A percentile compares a stretch with the other conserved stretches of the same genome.
Evolutionary conservation across 495 filamentous ascomycete species (phyloP).

Genomic region (Lasiosphaeris hirsuta): DNA sequence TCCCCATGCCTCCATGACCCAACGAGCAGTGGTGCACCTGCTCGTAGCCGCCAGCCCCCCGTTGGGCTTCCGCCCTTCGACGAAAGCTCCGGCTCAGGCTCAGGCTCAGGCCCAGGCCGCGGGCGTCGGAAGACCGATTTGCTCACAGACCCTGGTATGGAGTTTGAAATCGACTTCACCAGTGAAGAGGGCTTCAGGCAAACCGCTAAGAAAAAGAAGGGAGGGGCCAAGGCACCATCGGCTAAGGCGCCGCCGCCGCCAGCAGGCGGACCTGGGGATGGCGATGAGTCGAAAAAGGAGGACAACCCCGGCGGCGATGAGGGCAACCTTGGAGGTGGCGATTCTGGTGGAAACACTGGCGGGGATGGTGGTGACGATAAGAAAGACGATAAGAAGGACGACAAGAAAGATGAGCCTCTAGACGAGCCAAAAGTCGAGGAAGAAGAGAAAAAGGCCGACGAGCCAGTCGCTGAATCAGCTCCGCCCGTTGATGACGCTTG

Average conservation of each 20-base stretch:
- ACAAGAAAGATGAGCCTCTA: constrained; percentile 29
- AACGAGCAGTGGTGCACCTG: constrained; percentile 20
- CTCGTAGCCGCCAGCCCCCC: constrained; percentile 6
- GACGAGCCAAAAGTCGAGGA: constrained; percentile 20
- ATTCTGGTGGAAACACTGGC: constrained; percentile 20
- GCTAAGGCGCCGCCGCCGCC: constrained; percentile 5
- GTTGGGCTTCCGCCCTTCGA: background rate
- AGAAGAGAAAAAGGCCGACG: constrained; percentile 19
- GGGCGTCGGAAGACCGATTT: constrained; percentile 15
- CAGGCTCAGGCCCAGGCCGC: constrained; percentile 3
- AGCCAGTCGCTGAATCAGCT: constrained; percentile 10
- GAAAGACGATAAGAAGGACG: constrained; percentile 27
- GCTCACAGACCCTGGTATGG: constrained; percentile 29
- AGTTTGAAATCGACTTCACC: constrained; percentile 40
- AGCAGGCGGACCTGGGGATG: constrained; percentile 27
- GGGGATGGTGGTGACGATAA: constrained; percentile 29
- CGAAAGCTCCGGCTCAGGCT: background rate
- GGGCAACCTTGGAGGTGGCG: constrained; percentile 21
- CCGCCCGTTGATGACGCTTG: constrained; percentile 18
- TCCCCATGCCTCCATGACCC: constrained; percentile 12
- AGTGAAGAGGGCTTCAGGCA: constrained; percentile 47
- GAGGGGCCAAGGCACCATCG: constrained; percentile 10
- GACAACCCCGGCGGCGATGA: constrained; percentile 28
- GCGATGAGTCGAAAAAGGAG: constrained; percentile 46
- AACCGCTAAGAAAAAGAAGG: constrained; percentile 41